Conservation (phyloP, 352 stramenopile genomes). For the Globisporangium splendens region DNA sequence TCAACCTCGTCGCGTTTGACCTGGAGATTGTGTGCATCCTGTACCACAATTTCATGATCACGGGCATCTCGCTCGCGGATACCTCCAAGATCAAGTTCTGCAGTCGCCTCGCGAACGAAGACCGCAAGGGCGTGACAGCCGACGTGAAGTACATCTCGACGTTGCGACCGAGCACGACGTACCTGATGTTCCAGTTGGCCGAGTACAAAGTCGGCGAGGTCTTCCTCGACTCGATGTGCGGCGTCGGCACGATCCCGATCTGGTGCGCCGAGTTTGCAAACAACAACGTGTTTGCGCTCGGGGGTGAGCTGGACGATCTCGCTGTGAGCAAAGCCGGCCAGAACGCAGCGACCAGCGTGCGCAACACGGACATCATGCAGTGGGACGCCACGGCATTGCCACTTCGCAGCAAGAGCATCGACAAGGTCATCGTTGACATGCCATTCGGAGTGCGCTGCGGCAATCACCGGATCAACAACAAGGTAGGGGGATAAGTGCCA, state of each 20-base stretch:
- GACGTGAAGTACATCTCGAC: slow-evolving; percentile 76
- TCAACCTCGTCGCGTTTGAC: slow-evolving; percentile 63
- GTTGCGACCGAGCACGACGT: slow-evolving; percentile 70
- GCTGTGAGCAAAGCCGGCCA: slow-evolving; percentile 48
- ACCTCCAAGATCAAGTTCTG: slow-evolving; percentile 55
- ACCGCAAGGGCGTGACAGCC: slow-evolving; percentile 34
- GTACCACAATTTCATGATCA: slow-evolving; percentile 66
- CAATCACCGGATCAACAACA: slow-evolving; percentile 65
- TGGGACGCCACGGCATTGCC: slow-evolving; percentile 66
- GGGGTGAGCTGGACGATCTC: slow-evolving; percentile 56
- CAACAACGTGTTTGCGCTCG: slow-evolving; percentile 56
- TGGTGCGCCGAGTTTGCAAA: slow-evolving; percentile 46
- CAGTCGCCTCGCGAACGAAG: slow-evolving; percentile 69
- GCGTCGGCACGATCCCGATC: slow-evolving; percentile 74
- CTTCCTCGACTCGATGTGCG: slow-evolving; percentile 80
- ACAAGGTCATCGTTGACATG: slow-evolving; percentile 75
- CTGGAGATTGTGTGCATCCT: slow-evolving; percentile 75
- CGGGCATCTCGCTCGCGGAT: slow-evolving; percentile 61
- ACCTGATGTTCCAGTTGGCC: slow-evolving; percentile 67
- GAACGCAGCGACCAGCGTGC: slow-evolving; percentile 36
- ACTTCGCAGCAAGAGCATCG: slow-evolving; percentile 46
- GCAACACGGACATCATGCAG: slow-evolving; percentile 47
- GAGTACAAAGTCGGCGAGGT: slow-evolving; percentile 55
- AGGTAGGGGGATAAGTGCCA: slow-evolving; percentile 19
- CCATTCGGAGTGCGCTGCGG: slow-evolving; percentile 75